Base-by-base conservation (phyloP, 371 early-diverging fungal genomes). In the Syncephalastrum contaminatum region DNA sequence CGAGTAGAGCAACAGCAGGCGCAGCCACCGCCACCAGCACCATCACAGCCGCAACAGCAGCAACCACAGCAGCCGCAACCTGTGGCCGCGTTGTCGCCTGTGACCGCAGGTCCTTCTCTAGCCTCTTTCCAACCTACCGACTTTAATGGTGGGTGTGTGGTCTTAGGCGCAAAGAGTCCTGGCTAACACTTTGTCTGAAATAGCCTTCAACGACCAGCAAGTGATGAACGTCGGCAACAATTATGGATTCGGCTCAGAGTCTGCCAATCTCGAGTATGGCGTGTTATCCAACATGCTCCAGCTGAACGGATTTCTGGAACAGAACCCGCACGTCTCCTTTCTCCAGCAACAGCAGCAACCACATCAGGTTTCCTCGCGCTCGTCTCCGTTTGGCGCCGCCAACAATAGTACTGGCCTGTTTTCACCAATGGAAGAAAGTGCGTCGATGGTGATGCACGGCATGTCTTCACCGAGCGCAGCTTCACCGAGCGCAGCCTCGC, bases 201-300 rank as follows among this genome's bases (percentile, higher is more conserved):
- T 22, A 27, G 48, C 42, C 20, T 57, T 64, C 40, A 60, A 63
- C 54, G 54, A 61, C 39, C 56, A 51, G 27, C 63, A 60, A 41
- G 53, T 75, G 48, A 41, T 73, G 42, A 54, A 58, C 43, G 65
- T 63, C 44, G 71, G 53, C 21, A 51, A 60, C 24, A 70, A 79
- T 49, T 73, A 76, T 61, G 83, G 80, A 40, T 94, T 95, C 77
- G 91, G 89, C 48, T 93, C 94, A 0, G 91, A 89, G 52, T 78
- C 90, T 18, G 77, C 89, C 60, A 92, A 90, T 66, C 82, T 91
- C 14, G 94, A 95, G 64, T 91, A 92, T 63, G 83, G 89, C 7
- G 85, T 93, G 43, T 71, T 93, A 19, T 89, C 91, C 16, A 90
- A 82, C 58, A 93, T 95, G 93, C 75, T 93, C 18, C 65, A 69